These are phyloP conservation scores for Asterophora lycoperdoides DNA, from an alignment of 768 basidiomycete species.

Conservation along the genomic window DNA sequence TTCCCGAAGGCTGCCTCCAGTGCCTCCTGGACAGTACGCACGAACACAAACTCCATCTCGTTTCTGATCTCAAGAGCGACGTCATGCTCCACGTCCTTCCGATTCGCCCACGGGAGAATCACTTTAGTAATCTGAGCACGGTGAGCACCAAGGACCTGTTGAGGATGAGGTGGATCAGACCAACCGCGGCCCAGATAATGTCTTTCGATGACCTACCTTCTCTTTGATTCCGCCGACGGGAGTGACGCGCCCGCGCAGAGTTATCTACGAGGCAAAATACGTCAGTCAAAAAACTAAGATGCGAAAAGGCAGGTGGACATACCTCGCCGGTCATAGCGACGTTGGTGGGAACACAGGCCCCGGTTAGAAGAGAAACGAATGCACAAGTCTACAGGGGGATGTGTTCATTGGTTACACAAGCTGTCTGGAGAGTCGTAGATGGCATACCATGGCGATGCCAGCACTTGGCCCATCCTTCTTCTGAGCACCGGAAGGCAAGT, in stretches of 20 bases:
- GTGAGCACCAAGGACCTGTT: conserved; percentile 76
- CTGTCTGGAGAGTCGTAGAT: not conserved
- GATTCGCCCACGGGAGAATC: conserved; percentile 79
- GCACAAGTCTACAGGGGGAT: conserved; percentile 58
- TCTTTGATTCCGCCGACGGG: conserved; percentile 92
- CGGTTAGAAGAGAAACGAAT: conserved; percentile 79
- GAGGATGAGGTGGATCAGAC: not conserved
- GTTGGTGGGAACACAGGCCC: conserved; percentile 64
- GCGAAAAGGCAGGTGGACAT: conserved; percentile 6
- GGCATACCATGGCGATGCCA: conserved; percentile 77
- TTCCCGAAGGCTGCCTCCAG: conserved; percentile 81
- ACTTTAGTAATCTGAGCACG: conserved; percentile 80
- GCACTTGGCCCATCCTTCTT: conserved; percentile 94
- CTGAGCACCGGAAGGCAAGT: conserved; percentile 85
- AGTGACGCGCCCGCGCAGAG: conserved; percentile 74
- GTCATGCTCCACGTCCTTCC: conserved; percentile 86
- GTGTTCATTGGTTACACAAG: too few relatives aligned
- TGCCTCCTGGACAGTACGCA: conserved; percentile 73
- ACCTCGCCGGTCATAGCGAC: conserved; percentile 92
- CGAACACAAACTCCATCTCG: conserved; percentile 81
- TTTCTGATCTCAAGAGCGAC: conserved; percentile 67
- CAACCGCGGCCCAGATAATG: not conserved
- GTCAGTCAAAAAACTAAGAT: not conserved
- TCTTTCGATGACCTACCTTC: conserved; percentile 37
- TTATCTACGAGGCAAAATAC: conserved; percentile 51